phyloP scores from a whole-genome alignment of 768 basidiomycete species.

The Xerocomus spinulosus region DNA sequence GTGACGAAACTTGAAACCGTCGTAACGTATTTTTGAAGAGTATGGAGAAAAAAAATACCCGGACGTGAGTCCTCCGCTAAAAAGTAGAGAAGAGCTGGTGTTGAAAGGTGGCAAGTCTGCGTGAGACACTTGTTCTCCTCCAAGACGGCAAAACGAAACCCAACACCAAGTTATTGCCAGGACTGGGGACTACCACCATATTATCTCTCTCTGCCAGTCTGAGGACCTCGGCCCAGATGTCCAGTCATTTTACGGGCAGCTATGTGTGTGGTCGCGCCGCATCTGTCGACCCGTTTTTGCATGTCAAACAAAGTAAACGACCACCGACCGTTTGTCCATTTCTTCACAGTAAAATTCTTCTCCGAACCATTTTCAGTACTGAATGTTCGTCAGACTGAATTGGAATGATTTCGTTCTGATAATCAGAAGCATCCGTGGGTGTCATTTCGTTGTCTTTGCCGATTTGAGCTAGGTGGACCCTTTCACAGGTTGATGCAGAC shows the following conservation, averaged over 20 bases:
- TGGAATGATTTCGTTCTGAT: not conserved
- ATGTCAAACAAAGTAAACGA: slow-evolving; percentile 3
- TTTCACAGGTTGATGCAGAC: slow-evolving; percentile 9
- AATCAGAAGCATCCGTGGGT: slow-evolving; percentile 12
- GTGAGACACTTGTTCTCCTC: not conserved
- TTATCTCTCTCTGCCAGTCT: no score
- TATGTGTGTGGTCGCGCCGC: not conserved
- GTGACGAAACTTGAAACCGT: not conserved
- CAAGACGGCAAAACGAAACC: not conserved
- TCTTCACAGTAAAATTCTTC: slow-evolving; percentile 3
- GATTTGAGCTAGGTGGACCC: slow-evolving; percentile 13
- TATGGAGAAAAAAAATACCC: not conserved
- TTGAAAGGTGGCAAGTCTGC: not conserved
- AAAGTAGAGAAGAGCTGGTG: not conserved
- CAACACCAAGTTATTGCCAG: not conserved
- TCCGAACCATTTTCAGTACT: not conserved
- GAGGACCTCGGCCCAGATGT: not conserved
- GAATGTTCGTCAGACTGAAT: slow-evolving; percentile 3
- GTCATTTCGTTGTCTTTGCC: slow-evolving; percentile 8
- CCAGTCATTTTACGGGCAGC: slow-evolving; percentile 2
- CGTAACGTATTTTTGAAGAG: not conserved
- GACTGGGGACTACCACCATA: no score
- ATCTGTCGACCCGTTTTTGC: not conserved
- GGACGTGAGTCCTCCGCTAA: not conserved
- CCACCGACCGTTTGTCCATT: slow-evolving; percentile 11